Conservation (phyloP, 805 yeast genomes). For the Trichomonascus vanleenenianus region DNA sequence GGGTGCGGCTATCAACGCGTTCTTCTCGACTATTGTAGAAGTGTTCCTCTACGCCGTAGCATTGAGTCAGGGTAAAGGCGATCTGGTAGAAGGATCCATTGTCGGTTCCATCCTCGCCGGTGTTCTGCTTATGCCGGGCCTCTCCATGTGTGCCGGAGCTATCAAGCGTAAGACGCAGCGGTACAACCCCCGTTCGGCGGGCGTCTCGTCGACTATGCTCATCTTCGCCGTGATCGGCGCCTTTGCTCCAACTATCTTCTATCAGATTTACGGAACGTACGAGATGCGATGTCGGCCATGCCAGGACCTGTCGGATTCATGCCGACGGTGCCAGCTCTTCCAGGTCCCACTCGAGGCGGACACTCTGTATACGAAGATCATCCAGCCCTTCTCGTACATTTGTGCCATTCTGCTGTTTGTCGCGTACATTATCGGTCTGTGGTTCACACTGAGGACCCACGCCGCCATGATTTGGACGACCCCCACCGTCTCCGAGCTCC, state of each 20-base stretch:
- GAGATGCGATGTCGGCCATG: conserved; percentile 66
- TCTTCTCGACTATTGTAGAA: conserved; percentile 93
- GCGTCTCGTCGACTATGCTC: conserved; percentile 94
- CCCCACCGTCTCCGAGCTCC: conserved; percentile 38
- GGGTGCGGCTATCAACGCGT: conserved; percentile 97
- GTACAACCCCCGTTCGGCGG: conserved; percentile 93
- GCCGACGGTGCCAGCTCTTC: conserved; percentile 65
- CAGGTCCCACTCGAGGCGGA: conserved; percentile 73
- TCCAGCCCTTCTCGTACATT: conserved; percentile 73
- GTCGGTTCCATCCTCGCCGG: conserved; percentile 93
- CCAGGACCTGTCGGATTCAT: conserved; percentile 25
- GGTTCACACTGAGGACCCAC: conserved; percentile 91
- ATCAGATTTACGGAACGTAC: conserved; percentile 83
- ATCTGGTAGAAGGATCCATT: conserved; percentile 90
- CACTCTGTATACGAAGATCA: conserved; percentile 52
- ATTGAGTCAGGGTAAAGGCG: conserved; percentile 72
- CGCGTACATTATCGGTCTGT: conserved; percentile 81
- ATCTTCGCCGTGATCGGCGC: conserved; percentile 83
- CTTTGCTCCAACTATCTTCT: conserved; percentile 86
- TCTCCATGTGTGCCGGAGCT: conserved; percentile 98
- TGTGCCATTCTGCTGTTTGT: conserved; percentile 76
- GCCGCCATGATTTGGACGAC: conserved; percentile 94
- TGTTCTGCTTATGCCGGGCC: conserved; percentile 82
- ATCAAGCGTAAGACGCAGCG: conserved; percentile 85
- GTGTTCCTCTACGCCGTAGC: conserved; percentile 91